These are phyloP conservation scores for Heimioporus retisporus DNA, from an alignment of 1,284 basidiomycete genomes.

Conservation along the genomic window DNA sequence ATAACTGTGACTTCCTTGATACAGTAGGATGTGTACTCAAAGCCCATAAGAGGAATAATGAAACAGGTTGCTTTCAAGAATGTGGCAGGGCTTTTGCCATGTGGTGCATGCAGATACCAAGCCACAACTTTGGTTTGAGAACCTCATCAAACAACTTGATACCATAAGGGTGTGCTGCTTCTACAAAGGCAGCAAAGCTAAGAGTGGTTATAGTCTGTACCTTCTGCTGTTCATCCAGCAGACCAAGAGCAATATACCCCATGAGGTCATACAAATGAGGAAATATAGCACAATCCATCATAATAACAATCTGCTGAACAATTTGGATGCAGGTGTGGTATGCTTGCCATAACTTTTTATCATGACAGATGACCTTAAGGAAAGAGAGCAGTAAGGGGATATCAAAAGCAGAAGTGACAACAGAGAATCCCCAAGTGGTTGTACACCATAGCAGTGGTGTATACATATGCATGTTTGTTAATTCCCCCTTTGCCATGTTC, in stretches of 20 bases:
- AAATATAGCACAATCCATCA: constrained; percentile 99
- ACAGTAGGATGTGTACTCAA: constrained; percentile 98
- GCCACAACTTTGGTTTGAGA: constrained; percentile 98
- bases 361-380: constrained; percentile 98
- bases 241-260: constrained; percentile 95
- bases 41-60: constrained; percentile 99
- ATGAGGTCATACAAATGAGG: constrained; percentile 98
- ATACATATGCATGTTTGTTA: no score
- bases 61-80: constrained; percentile 99
- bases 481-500: no score
- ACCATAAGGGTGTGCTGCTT: constrained; percentile 98
- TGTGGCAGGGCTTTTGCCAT: constrained; percentile 97
- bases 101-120: constrained; percentile 98
- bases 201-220: constrained; percentile 99
- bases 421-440: constrained; percentile 98
- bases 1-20: constrained; percentile 98
- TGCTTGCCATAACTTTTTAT: constrained; percentile 99
- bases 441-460: no score
- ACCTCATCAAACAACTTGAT: constrained; percentile 99
- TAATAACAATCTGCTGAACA: constrained; percentile 99
- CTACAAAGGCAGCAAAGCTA: constrained; percentile 95
- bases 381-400: constrained; percentile 98
- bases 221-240: constrained; percentile 99
- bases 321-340: constrained; percentile 99
- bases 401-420: constrained; percentile 98